Base-by-base conservation (phyloP, 1,284 basidiomycete genomes). In the Ustilago trichophora region DNA sequence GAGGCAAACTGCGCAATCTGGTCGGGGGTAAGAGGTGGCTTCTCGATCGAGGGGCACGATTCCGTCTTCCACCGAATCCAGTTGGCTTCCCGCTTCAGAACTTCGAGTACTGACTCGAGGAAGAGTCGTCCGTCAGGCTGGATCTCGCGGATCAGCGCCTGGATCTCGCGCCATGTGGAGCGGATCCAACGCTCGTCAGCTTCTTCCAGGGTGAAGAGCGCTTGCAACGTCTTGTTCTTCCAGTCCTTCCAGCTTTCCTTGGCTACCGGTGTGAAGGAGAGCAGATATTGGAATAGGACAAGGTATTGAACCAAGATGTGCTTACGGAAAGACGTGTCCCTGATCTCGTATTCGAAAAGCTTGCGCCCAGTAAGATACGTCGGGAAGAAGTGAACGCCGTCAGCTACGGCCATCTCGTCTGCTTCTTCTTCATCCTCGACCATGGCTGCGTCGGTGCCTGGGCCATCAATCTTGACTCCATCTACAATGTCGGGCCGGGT, bases 301-400 rank as follows among this genome's bases (percentile, higher is more conserved):
- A 93, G 85, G 12, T 92, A 85, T 78, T 95, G 92, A 73, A 93
- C 88, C 22, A 95, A 85, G 77, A 93, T 87, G 83, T 95, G 93
- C n/a, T 91, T 88, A 19, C 93, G 89, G 83, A 95, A 95, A 63
- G 90, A 87, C 0, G 89, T 89, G 76, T 94, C 92, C 18, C 91
- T 89, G 56, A 94, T 87, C 41, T 95, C 91, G 46, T 93, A 87
- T 46, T 91, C 91, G 25, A 94, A 85, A 18, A 95, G 83, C 38
- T 92, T 90, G 0, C 90, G 89, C 56, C 88, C 91, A 0, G 92
- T 93, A 36, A 95, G 84, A 81, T 91, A 93, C 77, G 93, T 93
- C 12, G 92, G 91, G 76, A 93, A 94, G 82, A 93, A 93, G 79
- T 91, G 92, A 67, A 51, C 64, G 12, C 85, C 87, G 27, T 82